phyloP scores from a whole-genome alignment of 805 yeast genomes.

The Wickerhamiella hasegawae region DNA sequence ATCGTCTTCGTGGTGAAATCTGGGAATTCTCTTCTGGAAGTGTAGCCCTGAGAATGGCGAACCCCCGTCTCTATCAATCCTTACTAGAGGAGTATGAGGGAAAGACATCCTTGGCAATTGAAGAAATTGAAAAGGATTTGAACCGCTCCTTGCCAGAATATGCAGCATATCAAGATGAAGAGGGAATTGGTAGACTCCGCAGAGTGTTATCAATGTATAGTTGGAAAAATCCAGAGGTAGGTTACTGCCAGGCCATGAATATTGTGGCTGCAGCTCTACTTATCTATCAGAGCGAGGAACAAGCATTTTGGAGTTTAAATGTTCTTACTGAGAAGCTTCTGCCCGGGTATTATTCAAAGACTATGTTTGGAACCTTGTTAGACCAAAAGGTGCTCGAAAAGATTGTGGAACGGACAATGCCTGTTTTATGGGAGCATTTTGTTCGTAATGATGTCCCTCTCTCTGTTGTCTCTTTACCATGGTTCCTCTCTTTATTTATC shows the following conservation, averaged over 20 bases:
- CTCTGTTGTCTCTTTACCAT: slow-evolving; percentile 84
- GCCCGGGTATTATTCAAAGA: slow-evolving; percentile 91
- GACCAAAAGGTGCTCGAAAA: slow-evolving; percentile 92
- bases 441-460: slow-evolving; percentile 69
- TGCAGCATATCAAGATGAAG: slow-evolving; percentile 75
- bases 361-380: slow-evolving; percentile 91
- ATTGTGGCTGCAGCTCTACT: slow-evolving; percentile 42
- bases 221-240: slow-evolving; percentile 94
- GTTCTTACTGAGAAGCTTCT: slow-evolving; percentile 68
- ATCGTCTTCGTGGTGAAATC: slow-evolving; percentile 81
- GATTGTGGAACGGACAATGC: slow-evolving; percentile 78
- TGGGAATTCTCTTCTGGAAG: slow-evolving; percentile 93
- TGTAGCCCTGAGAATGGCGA: slow-evolving; percentile 50
- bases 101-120: slow-evolving; percentile 66
- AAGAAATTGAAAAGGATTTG: slow-evolving; percentile 91
- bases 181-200: slow-evolving; percentile 73
- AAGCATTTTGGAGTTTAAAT: slow-evolving; percentile 86
- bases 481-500: slow-evolving; percentile 84
- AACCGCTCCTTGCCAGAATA: slow-evolving; percentile 92
- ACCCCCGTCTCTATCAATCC: slow-evolving; percentile 41
- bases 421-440: slow-evolving; percentile 73
- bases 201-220: slow-evolving; percentile 86
- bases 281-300: slow-evolving; percentile 75
- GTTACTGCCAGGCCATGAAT: slow-evolving; percentile 98
- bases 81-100: slow-evolving; percentile 47